Percentiles rank a stretch among this genome's conserved stretches.
phyloP scores from a whole-genome alignment of 2,329 filamentous ascomycete species.

The Septoria petroselini region DNA sequence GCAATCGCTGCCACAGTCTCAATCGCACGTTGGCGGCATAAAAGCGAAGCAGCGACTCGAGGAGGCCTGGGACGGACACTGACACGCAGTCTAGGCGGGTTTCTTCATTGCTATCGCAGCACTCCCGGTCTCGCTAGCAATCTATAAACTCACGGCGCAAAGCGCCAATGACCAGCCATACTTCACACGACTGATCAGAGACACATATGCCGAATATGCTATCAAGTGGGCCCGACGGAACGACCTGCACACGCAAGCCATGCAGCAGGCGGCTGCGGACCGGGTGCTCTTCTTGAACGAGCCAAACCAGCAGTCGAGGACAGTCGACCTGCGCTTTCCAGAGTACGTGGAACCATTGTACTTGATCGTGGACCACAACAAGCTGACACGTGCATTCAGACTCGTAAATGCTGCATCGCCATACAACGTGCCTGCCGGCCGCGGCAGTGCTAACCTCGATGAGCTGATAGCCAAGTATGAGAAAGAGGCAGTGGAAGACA shows the following conservation, averaged over 20 bases:
- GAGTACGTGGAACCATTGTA: constrained; percentile 54
- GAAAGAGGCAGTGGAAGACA: constrained; percentile 54
- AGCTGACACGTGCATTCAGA: constrained; percentile 8
- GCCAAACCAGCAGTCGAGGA: constrained; percentile 44
- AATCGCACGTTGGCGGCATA: neutral
- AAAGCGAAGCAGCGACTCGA: too few species aligned
- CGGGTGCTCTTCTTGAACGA: constrained; percentile 56
- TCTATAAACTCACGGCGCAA: constrained; percentile 47
- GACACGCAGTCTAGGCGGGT: constrained; percentile 38
- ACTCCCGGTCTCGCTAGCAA: constrained; percentile 45
- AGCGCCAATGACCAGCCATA: constrained; percentile 42
- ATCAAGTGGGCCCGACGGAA: constrained; percentile 56
- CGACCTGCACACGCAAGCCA: constrained; percentile 56
- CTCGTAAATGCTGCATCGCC: constrained; percentile 56
- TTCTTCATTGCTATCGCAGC: constrained; percentile 49
- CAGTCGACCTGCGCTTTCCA: constrained; percentile 58
- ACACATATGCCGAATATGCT: constrained; percentile 54
- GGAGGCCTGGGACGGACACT: constrained; percentile 1
- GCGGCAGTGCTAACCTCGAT: constrained; percentile 56
- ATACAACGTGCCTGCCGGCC: constrained; percentile 63
- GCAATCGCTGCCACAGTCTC: neutral
- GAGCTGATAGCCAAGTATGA: constrained; percentile 62
- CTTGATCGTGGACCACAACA: neutral
- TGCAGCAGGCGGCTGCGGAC: constrained; percentile 63
- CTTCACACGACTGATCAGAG: constrained; percentile 55